A percentile compares a stretch with the other conserved stretches of the same genome.
Conservation (phyloP, 2,329 filamentous ascomycete genomes). For the Orbilia quercus region DNA sequence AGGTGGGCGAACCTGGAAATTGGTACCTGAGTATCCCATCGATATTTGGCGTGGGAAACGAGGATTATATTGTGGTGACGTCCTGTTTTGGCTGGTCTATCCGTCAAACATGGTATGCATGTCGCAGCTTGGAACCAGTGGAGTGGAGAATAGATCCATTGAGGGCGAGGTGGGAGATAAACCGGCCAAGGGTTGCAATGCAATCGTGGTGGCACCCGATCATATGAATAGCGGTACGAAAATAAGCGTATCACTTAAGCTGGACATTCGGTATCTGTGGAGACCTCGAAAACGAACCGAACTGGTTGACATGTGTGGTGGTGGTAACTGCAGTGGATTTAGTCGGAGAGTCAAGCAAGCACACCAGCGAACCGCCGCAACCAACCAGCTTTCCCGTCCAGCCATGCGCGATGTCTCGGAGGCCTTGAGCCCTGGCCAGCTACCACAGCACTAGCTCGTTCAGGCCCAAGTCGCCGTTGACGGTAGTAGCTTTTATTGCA, state of each 20-base stretch:
- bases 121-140: conserved; percentile 50
- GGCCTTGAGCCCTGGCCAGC: conserved; percentile 41
- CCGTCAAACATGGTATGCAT: conserved; percentile 51
- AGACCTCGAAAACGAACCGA: not conserved
- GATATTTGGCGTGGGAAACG: conserved; percentile 32
- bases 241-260: conserved; percentile 7
- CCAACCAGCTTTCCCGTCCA: conserved; percentile 36
- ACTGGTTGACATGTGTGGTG: conserved; percentile 32
- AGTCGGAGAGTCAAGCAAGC: conserved; percentile 40
- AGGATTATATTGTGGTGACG: conserved; percentile 20
- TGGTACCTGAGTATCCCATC: conserved; percentile 28
- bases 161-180: conserved; percentile 26
- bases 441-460: conserved; percentile 39
- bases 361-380: conserved; percentile 6
- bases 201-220: conserved; percentile 4
- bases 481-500: not conserved
- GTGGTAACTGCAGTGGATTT: conserved; percentile 15
- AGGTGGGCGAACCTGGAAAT: conserved; percentile 12
- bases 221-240: conserved; percentile 8
- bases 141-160: conserved; percentile 41
- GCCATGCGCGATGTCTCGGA: conserved; percentile 41
- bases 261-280: conserved; percentile 10
- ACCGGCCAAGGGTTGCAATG: conserved; percentile 13
- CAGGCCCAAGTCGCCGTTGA: conserved; percentile 36
- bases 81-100: conserved; percentile 52